phyloP scores from a whole-genome alignment of 257 asterid genomes.

The Paraleonurus japonicus region DNA sequence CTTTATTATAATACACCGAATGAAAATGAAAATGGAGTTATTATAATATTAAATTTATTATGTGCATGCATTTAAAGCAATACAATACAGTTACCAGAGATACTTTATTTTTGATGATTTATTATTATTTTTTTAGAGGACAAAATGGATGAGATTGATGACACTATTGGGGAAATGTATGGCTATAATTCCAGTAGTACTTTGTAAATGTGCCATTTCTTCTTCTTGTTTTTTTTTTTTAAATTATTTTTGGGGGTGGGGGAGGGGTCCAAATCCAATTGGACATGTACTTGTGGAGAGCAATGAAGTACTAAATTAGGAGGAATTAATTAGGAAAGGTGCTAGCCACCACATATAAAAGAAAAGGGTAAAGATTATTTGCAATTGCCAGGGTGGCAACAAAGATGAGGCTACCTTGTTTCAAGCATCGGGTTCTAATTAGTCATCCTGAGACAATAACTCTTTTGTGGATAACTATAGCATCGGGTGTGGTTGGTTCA shows the following conservation, averaged over 20 bases:
- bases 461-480: neutral
- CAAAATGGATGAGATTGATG: conserved; percentile 43
- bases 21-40: neutral
- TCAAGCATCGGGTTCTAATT: neutral
- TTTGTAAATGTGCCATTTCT: conserved; percentile 13
- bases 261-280: neutral
- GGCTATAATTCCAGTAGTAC: conserved; percentile 27
- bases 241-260: neutral
- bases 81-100: neutral
- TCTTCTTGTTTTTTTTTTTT: neutral
- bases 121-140: no score
- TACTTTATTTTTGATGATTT: neutral
- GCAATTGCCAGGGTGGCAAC: neutral
- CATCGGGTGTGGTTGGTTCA: neutral
- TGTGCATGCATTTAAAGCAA: neutral
- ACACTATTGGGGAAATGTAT: conserved; percentile 21
- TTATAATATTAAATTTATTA: no score
- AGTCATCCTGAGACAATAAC: neutral
- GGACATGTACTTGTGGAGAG: conserved; percentile 21
- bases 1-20: neutral
- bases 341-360: neutral
- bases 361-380: neutral
- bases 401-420: neutral
- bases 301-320: conserved; percentile 5
- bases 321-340: neutral